Evolutionary conservation across 176 grass and related monocot genomes (phyloP).

Genomic region (Zea mays): DNA sequence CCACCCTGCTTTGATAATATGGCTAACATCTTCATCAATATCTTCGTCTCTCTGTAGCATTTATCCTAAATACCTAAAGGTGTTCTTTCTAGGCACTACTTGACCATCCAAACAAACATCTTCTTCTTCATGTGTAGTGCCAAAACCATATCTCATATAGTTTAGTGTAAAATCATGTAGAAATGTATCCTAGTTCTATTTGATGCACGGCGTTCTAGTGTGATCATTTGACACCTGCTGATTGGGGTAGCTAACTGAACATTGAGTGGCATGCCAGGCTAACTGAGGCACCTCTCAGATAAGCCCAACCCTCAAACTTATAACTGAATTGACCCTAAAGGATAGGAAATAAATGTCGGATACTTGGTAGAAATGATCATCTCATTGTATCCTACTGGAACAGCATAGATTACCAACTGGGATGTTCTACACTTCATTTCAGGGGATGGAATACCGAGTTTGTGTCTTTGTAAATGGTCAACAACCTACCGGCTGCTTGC

Average conservation of each 20-base stretch:
- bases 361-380: background rate
- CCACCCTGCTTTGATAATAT: too few relatives aligned
- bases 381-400: background rate
- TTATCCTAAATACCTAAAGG: too few relatives aligned
- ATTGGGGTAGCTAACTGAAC: background rate
- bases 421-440: background rate
- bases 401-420: conserved; percentile 11
- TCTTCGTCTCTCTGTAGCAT: too few relatives aligned
- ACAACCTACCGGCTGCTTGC: background rate
- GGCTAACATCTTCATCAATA: too few relatives aligned
- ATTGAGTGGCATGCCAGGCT: background rate
- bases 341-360: background rate
- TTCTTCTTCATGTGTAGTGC: too few relatives aligned
- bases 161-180: too few relatives aligned
- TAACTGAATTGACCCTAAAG: background rate
- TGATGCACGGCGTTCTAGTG: background rate
- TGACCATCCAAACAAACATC: too few relatives aligned
- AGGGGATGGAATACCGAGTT: conserved; percentile 3
- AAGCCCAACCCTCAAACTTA: conserved; percentile 6
- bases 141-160: too few relatives aligned
- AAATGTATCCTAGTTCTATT: background rate
- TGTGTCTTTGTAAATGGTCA: conserved; percentile 27
- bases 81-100: too few relatives aligned
- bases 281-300: background rate
- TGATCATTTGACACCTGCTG: background rate